Evolutionary conservation across 192 early-diverging fungal species (phyloP), one percentile per base, ranked within the genome.

Genomic region (Coemansia sp.): DNA sequence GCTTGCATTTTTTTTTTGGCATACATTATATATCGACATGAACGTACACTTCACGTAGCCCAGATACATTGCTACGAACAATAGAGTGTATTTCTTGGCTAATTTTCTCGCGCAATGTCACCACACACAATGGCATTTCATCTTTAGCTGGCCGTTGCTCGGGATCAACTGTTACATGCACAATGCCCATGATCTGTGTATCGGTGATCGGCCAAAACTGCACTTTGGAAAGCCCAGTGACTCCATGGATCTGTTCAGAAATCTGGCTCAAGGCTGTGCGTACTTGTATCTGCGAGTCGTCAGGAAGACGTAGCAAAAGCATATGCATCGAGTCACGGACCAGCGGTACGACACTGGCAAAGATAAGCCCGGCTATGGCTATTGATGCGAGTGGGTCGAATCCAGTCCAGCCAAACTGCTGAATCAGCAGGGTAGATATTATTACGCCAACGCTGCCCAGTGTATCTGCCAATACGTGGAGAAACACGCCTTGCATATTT

Each of bases 361-460:
- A 86, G 38, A 93, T 98, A 21, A 98, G 72, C 6, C 86, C 63
- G 0, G 91, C 89, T 65, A 98, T 98, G 44, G 92, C 83, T 43
- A 98, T 84, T 12, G 95, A 98, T 23, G 92, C 91, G 37, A 96
- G 82, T 0, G 95, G 95, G 70, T 98, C 95, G 35, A 94, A 88
- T 51, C 95, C 94, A 11, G 89, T 89, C 95, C 95, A 98, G 1
- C 88, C 92, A 68, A 92, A 94, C 63, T 68, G 83, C 61, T 90
- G 81, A 38, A 98, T 93, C 31, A 95, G 70, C 18, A 98, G 58
- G 0, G 91, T 91, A 0, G 93, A 95, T n/a, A 94, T 84, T 47
- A 98, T 94, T 1, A 98, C 95, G 52, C 95, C 95, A 1, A 94
- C 91, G 35, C 92, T 94, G 23, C 95, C 95, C 15, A 98, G 78